Evolutionary conservation across 1,284 basidiomycete species (phyloP), one percentile per base, ranked within the genome.

Genomic region (Cutaneotrichosporon spelunceum): DNA sequence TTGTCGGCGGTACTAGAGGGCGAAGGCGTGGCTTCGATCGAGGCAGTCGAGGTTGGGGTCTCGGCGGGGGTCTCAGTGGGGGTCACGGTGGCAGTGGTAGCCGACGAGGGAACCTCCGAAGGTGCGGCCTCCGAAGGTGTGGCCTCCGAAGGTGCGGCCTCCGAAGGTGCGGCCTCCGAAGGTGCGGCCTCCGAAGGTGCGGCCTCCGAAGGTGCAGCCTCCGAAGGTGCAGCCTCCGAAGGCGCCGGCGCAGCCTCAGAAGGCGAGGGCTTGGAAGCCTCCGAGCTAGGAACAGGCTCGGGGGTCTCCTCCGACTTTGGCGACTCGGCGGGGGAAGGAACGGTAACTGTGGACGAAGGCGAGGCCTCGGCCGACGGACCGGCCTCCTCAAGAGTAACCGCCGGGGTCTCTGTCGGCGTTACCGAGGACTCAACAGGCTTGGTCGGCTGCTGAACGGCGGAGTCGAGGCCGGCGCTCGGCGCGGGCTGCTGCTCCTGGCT

Each of bases 291-390:
- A 10, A 24, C 33, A 4, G 52, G 9, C 19, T 27, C 16, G 14
- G 57, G 7, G 7, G 47, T 13, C 33, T n/a, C 44, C 23, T 44
- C 48, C 26, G 57, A 21, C n/a, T 39, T 24, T 4, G 56, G 21
- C 11, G 44, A 11, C 33, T 52, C 24, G 8, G 27, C 21, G 50
- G 39, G 30, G 33, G 52, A 27, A 23, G 52, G 24, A 24, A 14
- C 33, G 23, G 29, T 16, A 39, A 72, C 66, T 36, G 72, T 58
- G 10, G 73, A 68, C 6, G 70, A 71, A 8, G 78, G 81, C 70
- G 0, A 73, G 45, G 23, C 21, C 8, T 26, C 23, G 45, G 45
- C 23, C 45, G 45, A 47, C 23, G 45, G 14, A 10, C 23, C 10
- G 16, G 45, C 23, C 23, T 24, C 45, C 23, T 21, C 44, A 11